A percentile compares a stretch with the other conserved stretches of the same genome.
Evolutionary conservation across 768 basidiomycete genomes (phyloP).

Genomic region (Peribolospora kevripleyi): DNA sequence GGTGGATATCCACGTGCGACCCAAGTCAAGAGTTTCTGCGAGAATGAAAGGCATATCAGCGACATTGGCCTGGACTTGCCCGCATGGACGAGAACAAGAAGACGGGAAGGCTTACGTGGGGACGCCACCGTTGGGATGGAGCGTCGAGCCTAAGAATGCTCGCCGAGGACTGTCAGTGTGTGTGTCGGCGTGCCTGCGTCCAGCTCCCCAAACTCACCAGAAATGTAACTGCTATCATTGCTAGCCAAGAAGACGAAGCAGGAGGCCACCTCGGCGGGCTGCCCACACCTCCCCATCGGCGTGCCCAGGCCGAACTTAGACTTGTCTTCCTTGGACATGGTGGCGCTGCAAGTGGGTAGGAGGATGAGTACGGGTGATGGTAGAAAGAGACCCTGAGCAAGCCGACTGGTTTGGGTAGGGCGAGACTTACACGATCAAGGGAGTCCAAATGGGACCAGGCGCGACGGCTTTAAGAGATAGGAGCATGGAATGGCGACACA

Average conservation of each 20-base stretch:
- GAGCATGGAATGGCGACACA: constrained; percentile 8
- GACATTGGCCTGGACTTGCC: too few relatives aligned
- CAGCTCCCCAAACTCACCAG: too few relatives aligned
- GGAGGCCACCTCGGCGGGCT: constrained; percentile 30
- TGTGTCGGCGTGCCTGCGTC: too few relatives aligned
- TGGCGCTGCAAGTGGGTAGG: constrained; percentile 8
- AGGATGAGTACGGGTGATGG: background rate
- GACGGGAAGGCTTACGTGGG: too few relatives aligned
- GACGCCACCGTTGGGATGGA: too few relatives aligned
- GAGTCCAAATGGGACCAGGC: constrained; percentile 30
- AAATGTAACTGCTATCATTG: too few relatives aligned
- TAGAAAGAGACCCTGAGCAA: background rate
- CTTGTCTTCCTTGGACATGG: constrained; percentile 21
- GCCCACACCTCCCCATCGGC: constrained; percentile 29
- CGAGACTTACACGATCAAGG: constrained; percentile 19
- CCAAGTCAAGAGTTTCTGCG: too few relatives aligned
- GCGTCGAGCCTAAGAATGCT: too few relatives aligned
- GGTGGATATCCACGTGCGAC: too few relatives aligned
- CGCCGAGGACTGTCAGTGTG: too few relatives aligned
- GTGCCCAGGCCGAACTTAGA: constrained; percentile 18
- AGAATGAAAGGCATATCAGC: too few relatives aligned
- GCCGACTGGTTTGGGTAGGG: background rate
- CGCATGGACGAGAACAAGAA: too few relatives aligned
- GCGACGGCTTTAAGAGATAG: constrained; percentile 17
- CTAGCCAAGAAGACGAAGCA: constrained; percentile 25